Base-by-base conservation (phyloP, 2,329 filamentous ascomycete species). In the Thermothelomyces thermophilus region DNA sequence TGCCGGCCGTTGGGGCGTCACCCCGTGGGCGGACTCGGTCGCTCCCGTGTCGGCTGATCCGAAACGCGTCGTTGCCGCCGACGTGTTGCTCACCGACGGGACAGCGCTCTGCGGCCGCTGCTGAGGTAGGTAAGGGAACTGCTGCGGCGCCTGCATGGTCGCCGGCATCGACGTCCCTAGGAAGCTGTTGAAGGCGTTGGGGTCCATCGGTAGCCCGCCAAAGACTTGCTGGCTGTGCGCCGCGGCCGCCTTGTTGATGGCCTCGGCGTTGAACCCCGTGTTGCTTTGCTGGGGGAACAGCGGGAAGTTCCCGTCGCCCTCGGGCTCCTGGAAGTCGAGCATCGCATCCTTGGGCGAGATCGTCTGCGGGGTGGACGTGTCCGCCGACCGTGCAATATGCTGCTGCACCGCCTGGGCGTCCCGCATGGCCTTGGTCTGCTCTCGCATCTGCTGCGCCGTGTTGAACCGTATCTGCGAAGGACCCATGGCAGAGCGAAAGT, bases 331-430 rank as follows among this genome's bases (percentile, higher is more conserved):
- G 64, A 90, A 95, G 53, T 96, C 90, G 43, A 96, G 70, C 52
- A 95, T 70, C 1, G 90, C 87, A 62, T 97, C 91, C 69, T 95
- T 94, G 20, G 91, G 93, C 1, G 91, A 97, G 41, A 98, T 95
- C 0, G 91, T 95, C 67, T 88, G 87, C n/a, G 84, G 76, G 0
- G 75, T 76, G 5, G 74, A 66, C 1, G 73, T 70, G 40, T 75
- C 67, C 24, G 69, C 57, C 58, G 63, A 59, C 56, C 69, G 62
- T 50, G 65, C 56, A 54, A 74, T 61, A 31, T 74, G 70, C 17
- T 73, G 68, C 36, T 69, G 70, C 16, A 71, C 56, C 9, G 69
- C 63, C 46, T 70, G 69, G 0, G 75, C 76, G 51, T 83, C 82
- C 36, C 79, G 77, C 59, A 80, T 75, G 5, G 76, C 74, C 61